Percentiles rank a stretch among this genome's conserved stretches.
These are phyloP conservation scores for Agaricus sinodeliciosus DNA, from an alignment of 768 basidiomycete species.

Conservation along the genomic window DNA sequence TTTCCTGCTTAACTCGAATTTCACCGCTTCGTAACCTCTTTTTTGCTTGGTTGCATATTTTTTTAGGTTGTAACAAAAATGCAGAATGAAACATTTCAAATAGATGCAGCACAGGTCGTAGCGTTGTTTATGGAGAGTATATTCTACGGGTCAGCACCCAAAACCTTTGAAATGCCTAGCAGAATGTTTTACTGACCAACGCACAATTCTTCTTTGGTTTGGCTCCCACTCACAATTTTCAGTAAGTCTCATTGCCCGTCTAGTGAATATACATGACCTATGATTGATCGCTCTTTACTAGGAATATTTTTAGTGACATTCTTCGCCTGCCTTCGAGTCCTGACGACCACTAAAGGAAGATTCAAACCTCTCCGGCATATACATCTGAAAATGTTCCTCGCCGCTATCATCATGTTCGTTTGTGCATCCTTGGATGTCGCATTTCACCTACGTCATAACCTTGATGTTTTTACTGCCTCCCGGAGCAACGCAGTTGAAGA, in stretches of 20 bases:
- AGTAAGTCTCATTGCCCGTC: background rate
- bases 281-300: constrained; percentile 7
- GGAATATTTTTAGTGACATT: constrained; percentile 34
- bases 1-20: no score
- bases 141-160: constrained; percentile 25
- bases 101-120: constrained; percentile 32
- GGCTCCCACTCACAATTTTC: background rate
- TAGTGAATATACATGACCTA: background rate
- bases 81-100: constrained; percentile 20
- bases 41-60: no score
- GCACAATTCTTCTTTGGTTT: background rate
- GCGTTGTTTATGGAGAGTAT: constrained; percentile 35
- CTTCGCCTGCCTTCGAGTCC: constrained; percentile 26
- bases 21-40: no score
- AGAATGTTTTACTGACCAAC: background rate
- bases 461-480: constrained; percentile 34
- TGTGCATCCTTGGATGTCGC: constrained; percentile 37
- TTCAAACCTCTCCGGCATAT: constrained; percentile 20
- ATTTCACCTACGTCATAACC: constrained; percentile 33
- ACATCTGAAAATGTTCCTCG: constrained; percentile 30
- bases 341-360: constrained; percentile 23
- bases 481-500: constrained; percentile 24
- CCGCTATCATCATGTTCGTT: constrained; percentile 31
- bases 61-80: constrained; percentile 6
- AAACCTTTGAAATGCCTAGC: constrained; percentile 10